Base-by-base conservation (phyloP, 768 basidiomycete genomes). In the Daedaleopsis nitida region DNA sequence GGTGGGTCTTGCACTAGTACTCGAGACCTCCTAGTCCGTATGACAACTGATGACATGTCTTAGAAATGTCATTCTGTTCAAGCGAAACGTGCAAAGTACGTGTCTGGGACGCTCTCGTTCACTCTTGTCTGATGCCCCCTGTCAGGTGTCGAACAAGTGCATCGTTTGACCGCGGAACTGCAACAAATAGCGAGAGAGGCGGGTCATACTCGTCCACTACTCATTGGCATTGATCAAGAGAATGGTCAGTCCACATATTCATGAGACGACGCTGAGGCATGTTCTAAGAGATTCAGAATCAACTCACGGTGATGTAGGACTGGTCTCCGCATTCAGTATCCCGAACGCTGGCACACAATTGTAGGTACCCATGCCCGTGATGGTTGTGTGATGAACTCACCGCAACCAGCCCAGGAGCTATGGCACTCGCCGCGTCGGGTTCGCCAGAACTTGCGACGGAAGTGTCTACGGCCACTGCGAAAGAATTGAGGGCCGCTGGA, bases 191-290 rank as follows among this genome's bases (percentile, higher is more conserved):
- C 89, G 4, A 81, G 79, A 59, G 78, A 82, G 27, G 77, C 83
- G 1, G 83, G 87, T 0, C 88, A 90, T 52, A 62, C 67, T 13
- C 72, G 65, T 9, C 88, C 86, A 1, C 74, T 90, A 24, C 75
- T 89, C 66, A 83, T 89, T 45, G 88, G 88, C 1, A 89, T 82
- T 17, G 88, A 90, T 74, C 89, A 89, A 70, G 89, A 91, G 68
- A 88, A 88, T 65, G 89, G 88, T 83, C n/a, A 5, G 66, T 55
- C 53, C 43, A 63, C 55, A 34, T 4, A 23, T 19, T n/a, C n/a
- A n/a, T n/a, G n/a, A n/a, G n/a, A n/a, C n/a, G 24, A 32, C 42
- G 27, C 23, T 35, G 35, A 32, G n/a, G n/a, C n/a, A n/a, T n/a
- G n/a, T n/a, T n/a, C n/a, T n/a, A n/a, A n/a, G n/a, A n/a, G n/a